Conservation (phyloP, 176 grass and related monocot genomes). For the Olyra latifolia region DNA sequence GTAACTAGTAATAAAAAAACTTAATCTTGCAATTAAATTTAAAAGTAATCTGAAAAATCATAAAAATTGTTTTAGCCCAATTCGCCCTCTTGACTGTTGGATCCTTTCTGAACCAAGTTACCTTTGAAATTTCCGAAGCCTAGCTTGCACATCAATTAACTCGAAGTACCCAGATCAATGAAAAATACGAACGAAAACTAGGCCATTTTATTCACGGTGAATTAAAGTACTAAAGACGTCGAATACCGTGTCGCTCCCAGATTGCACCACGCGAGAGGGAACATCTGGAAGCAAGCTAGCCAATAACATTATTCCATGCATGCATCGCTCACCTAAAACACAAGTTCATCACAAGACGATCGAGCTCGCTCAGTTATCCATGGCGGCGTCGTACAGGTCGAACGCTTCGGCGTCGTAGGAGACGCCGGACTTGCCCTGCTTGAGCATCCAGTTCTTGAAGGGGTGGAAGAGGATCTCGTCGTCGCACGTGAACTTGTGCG, state of each 20-base stretch:
- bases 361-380: background rate
- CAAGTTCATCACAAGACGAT: background rate
- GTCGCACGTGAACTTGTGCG: conserved; percentile 8
- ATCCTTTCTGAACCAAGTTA: no score
- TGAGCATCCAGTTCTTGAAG: conserved; percentile 51
- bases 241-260: background rate
- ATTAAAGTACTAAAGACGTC: no score
- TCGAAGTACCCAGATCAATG: background rate
- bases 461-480: conserved; percentile 39
- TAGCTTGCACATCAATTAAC: no score
- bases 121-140: no score
- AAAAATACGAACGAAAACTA: background rate
- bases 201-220: background rate
- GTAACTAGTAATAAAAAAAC: no score
- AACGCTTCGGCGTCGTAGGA: background rate
- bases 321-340: background rate
- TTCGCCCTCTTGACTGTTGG: no score
- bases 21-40: no score
- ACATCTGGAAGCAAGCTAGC: background rate
- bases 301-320: background rate
- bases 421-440: no score
- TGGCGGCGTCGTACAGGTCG: background rate
- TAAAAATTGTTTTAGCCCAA: no score
- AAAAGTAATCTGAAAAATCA: no score
- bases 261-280: background rate